Conservation (phyloP, 495 filamentous ascomycete species). For the Pseudevernia furfuracea region DNA sequence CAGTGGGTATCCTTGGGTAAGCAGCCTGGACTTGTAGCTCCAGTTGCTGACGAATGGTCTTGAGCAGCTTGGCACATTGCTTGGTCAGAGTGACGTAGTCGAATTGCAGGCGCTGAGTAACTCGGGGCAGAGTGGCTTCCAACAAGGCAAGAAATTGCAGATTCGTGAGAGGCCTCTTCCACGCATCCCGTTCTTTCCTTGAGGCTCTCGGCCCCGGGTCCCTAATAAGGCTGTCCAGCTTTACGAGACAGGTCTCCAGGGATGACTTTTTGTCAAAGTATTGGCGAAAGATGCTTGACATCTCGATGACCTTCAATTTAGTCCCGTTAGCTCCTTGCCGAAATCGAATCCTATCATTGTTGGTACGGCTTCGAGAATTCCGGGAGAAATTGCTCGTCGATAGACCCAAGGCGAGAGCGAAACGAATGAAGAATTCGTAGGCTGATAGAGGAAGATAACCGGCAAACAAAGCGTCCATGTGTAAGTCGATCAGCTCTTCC, state of each 20-base stretch:
- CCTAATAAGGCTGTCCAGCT: constrained; percentile 10
- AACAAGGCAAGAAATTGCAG: constrained; percentile 16
- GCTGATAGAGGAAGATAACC: constrained; percentile 14
- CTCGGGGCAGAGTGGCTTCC: constrained; percentile 7
- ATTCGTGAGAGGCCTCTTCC: constrained; percentile 11
- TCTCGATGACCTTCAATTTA: constrained; percentile 11
- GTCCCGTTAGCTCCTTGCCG: constrained; percentile 9
- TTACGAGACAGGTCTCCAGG: constrained; percentile 10
- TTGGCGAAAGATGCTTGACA: constrained; percentile 14
- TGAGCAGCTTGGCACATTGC: constrained; percentile 12
- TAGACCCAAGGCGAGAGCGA: constrained; percentile 11
- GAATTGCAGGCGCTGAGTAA: constrained; percentile 9
- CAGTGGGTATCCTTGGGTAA: constrained; percentile 7
- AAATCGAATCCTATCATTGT: constrained; percentile 5
- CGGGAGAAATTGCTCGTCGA: constrained; percentile 11
- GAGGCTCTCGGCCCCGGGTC: constrained; percentile 11
- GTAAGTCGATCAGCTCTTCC: constrained; percentile 16
- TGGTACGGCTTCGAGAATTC: background rate
- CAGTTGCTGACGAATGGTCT: constrained; percentile 12
- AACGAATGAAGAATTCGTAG: constrained; percentile 10
- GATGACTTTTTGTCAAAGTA: constrained; percentile 15
- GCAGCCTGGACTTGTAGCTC: background rate
- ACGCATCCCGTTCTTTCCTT: constrained; percentile 8
- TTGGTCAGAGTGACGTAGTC: constrained; percentile 18
- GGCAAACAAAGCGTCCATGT: constrained; percentile 17